Percentiles rank a stretch among this genome's conserved stretches.
Conservation (phyloP, 2,329 filamentous ascomycete genomes). For the Xylariaceae sp. region DNA sequence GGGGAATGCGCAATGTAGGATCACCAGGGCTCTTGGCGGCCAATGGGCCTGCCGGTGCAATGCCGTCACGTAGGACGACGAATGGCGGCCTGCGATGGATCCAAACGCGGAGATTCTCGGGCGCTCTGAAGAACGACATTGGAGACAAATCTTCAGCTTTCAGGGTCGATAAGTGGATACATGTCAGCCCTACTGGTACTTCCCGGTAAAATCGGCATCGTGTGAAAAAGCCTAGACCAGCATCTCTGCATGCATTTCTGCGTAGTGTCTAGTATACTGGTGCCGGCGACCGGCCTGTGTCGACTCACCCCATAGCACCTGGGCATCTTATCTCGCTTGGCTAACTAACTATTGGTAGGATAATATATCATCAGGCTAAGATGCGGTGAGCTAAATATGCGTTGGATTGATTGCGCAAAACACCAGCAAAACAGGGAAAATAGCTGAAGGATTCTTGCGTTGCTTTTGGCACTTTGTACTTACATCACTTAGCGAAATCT, state of each 20-base stretch:
- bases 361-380: no score
- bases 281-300: background rate
- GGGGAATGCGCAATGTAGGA: background rate
- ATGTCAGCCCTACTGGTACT: slow-evolving; percentile 30
- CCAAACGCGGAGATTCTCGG: background rate
- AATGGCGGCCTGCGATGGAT: slow-evolving; percentile 7
- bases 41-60: slow-evolving; percentile 11
- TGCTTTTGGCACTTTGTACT: no score
- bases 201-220: slow-evolving; percentile 16
- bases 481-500: no score
- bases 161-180: slow-evolving; percentile 9
- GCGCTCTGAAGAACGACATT: no score
- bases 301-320: no score
- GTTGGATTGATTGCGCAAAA: no score
- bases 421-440: no score
- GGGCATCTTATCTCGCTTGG: no score
- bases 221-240: background rate
- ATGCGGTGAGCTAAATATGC: no score
- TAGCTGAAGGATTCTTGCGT: no score
- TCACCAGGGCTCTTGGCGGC: background rate
- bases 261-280: background rate
- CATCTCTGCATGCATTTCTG: background rate
- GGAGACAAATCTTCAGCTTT: no score
- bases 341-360: no score
- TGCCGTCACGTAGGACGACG: slow-evolving; percentile 9